Percentiles rank a stretch among this genome's conserved stretches.
phyloP scores from a whole-genome alignment of 345 rosid species.

The Eucalyptus polybractea region DNA sequence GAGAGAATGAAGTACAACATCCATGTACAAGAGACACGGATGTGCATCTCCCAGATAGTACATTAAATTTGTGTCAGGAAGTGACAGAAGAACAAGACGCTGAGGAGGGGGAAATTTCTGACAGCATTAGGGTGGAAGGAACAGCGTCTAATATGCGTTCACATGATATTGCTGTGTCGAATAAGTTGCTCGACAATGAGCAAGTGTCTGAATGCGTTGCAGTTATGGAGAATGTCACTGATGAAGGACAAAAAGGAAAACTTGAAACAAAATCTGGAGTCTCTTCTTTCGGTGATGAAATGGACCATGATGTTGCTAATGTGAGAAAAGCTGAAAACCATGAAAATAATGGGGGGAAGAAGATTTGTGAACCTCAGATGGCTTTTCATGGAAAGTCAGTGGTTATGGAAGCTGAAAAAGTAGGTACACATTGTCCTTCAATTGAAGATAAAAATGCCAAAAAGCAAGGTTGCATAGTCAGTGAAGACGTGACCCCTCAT shows the following conservation, averaged over 20 bases:
- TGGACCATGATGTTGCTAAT: background rate
- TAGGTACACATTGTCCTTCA: background rate
- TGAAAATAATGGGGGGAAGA: background rate
- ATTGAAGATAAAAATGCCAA: background rate
- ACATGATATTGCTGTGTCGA: background rate
- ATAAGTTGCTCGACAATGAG: background rate
- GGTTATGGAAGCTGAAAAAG: background rate
- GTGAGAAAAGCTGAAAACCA: background rate
- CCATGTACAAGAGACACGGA: background rate
- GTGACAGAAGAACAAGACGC: background rate
- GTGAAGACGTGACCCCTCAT: background rate
- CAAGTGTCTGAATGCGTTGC: background rate
- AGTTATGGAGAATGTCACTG: background rate
- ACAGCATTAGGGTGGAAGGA: background rate
- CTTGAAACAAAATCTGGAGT: background rate
- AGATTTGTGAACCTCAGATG: background rate
- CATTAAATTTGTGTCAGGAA: background rate
- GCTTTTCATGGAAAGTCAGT: slow-evolving; percentile 3
- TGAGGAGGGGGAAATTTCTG: slow-evolving; percentile 4
- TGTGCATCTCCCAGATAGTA: background rate
- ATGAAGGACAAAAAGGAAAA: background rate
- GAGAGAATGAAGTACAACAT: background rate
- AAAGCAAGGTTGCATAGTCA: background rate
- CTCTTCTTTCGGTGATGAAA: background rate
- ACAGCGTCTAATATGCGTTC: background rate